phyloP scores from a whole-genome alignment of 2,329 filamentous ascomycete species.

The Leptoxyphium fumago region DNA sequence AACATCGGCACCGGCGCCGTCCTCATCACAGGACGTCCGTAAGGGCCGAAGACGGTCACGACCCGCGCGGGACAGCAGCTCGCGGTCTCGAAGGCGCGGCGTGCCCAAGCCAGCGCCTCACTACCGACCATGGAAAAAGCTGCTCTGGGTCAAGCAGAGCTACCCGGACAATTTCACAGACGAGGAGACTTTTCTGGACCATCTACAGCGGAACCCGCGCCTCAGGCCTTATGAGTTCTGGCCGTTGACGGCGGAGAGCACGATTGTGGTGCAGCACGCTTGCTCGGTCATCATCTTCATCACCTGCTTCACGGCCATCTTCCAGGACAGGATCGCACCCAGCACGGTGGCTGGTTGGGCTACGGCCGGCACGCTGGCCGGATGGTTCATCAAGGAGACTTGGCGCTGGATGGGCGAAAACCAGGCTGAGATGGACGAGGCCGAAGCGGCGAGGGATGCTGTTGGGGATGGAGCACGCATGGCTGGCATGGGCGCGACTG shows the following conservation, averaged over 20 bases:
- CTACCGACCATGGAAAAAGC: slow-evolving; percentile 72
- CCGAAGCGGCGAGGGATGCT: slow-evolving; percentile 8
- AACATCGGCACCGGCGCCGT: slow-evolving; percentile 5
- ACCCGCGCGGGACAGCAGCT: slow-evolving; percentile 13
- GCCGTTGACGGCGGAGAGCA: slow-evolving; percentile 81
- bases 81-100: slow-evolving; percentile 37
- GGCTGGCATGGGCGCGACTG: neutral
- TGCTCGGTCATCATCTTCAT: slow-evolving; percentile 90
- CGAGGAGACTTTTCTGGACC: slow-evolving; percentile 88
- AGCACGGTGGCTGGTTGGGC: slow-evolving; percentile 79
- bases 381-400: slow-evolving; percentile 82
- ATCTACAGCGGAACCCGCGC: slow-evolving; percentile 84
- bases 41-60: slow-evolving; percentile 15
- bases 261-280: slow-evolving; percentile 92
- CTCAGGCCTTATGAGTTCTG: slow-evolving; percentile 96
- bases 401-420: slow-evolving; percentile 61
- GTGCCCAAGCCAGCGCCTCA: slow-evolving; percentile 50
- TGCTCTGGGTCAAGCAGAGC: slow-evolving; percentile 94
- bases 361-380: slow-evolving; percentile 65
- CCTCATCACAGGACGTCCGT: neutral
- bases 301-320: slow-evolving; percentile 84
- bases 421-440: slow-evolving; percentile 24
- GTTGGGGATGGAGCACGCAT: slow-evolving; percentile 1
- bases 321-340: slow-evolving; percentile 72
- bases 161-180: slow-evolving; percentile 99